Conservation (phyloP, 164 flowering plant species). For the Liriodendron chinense region DNA sequence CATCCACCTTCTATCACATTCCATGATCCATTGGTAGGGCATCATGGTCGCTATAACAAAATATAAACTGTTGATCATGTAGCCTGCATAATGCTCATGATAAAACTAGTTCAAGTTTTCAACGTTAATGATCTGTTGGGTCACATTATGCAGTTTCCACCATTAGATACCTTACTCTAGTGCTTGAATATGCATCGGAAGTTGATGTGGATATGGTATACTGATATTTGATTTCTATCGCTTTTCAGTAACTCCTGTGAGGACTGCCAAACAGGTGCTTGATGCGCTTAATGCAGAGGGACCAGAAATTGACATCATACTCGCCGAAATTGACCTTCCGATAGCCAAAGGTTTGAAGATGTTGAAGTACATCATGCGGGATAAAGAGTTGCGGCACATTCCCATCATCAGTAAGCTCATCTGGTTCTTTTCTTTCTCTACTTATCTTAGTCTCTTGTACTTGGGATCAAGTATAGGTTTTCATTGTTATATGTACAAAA, state of each 20-base stretch:
- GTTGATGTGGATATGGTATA: background rate
- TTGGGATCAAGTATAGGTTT: constrained; percentile 4
- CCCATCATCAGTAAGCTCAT: constrained; percentile 83
- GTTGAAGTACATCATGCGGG: constrained; percentile 83
- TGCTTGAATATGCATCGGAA: background rate
- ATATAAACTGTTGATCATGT: too few relatives aligned
- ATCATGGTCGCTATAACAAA: too few relatives aligned
- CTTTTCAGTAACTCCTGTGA: constrained; percentile 76
- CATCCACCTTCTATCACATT: too few relatives aligned
- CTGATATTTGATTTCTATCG: constrained; percentile 10
- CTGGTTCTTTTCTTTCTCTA: background rate
- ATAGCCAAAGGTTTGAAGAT: constrained; percentile 86
- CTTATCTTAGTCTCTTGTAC: background rate
- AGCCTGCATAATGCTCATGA: too few relatives aligned
- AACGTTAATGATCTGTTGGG: too few relatives aligned
- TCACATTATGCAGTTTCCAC: background rate
- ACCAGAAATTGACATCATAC: constrained; percentile 88
- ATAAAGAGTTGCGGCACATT: constrained; percentile 64
- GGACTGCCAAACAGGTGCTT: constrained; percentile 92
- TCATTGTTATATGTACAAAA: background rate
- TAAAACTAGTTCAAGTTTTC: too few relatives aligned
- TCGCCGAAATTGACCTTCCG: constrained; percentile 93
- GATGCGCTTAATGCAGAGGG: constrained; percentile 98
- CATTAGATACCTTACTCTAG: background rate
- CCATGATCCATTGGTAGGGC: too few relatives aligned